Conservation (phyloP, 257 asterid species). For the Misopates orontium region DNA sequence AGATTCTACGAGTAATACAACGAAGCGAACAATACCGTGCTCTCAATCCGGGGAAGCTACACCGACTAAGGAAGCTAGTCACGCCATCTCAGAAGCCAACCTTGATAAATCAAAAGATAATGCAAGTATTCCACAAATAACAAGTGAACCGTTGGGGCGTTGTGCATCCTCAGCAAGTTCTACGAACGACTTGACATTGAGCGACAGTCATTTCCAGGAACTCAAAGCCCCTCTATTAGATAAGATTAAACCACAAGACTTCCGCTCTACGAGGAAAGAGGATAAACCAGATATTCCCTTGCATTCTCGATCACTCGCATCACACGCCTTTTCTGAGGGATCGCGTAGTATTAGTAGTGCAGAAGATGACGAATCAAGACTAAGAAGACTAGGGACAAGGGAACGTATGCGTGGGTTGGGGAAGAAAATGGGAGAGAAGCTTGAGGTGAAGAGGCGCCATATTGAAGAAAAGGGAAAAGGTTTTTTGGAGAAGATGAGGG, state of each 20-base stretch:
- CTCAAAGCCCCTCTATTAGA: constrained; percentile 45
- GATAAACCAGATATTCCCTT: constrained; percentile 29
- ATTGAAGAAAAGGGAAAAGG: constrained; percentile 77
- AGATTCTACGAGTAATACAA: constrained; percentile 41
- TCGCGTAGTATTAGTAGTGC: constrained; percentile 14
- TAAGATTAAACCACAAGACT: constrained; percentile 43
- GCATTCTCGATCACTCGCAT: constrained; percentile 39
- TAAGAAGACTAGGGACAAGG: constrained; percentile 53
- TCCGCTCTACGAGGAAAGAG: constrained; percentile 30
- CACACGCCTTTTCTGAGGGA: constrained; percentile 34
- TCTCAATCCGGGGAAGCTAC: constrained; percentile 40
- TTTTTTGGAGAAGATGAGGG: constrained; percentile 82
- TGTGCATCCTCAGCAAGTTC: constrained; percentile 38
- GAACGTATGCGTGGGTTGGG: constrained; percentile 81
- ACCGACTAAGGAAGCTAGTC: constrained; percentile 35
- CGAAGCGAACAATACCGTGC: constrained; percentile 40
- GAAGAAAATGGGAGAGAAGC: constrained; percentile 87
- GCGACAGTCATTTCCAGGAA: constrained; percentile 35
- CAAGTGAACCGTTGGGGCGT: constrained; percentile 32
- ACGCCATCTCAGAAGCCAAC: constrained; percentile 37
- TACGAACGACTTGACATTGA: constrained; percentile 23
- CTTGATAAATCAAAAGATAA: constrained; percentile 31
- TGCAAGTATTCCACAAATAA: constrained; percentile 27
- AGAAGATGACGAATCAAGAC: constrained; percentile 55
- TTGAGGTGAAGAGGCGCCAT: constrained; percentile 82